A percentile compares a stretch with the other conserved stretches of the same genome.
Conservation (phyloP, 441 rosid species). For the Arabidopsis lyrata region DNA sequence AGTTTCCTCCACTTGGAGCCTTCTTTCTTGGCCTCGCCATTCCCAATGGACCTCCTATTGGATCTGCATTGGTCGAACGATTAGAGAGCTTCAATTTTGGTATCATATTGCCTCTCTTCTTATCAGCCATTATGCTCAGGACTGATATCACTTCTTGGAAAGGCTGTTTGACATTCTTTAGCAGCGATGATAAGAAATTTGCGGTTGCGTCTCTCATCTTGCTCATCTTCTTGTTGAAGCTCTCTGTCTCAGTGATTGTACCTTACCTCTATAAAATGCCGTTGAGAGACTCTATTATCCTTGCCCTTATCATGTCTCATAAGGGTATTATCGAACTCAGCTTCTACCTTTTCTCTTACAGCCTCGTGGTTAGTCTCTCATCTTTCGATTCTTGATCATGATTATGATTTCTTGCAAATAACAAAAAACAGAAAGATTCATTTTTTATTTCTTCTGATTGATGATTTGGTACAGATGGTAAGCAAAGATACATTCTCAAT, state of each 20-base stretch:
- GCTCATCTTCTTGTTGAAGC: conserved; percentile 35
- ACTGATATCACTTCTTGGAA: conserved; percentile 14
- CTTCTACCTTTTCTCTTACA: conserved; percentile 25
- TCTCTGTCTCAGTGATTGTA: conserved; percentile 33
- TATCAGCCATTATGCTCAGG: conserved; percentile 36
- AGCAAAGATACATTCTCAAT: conserved; percentile 11
- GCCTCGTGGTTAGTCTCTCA: conserved; percentile 17
- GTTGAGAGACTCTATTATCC: conserved; percentile 46
- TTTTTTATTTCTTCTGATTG: not conserved
- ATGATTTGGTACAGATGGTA: conserved; percentile 5
- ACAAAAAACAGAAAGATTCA: not conserved
- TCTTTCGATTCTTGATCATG: conserved; percentile 9
- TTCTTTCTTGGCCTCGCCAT: conserved; percentile 54
- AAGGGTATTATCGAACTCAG: conserved; percentile 56
- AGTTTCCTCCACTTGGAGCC: conserved; percentile 45
- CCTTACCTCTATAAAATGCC: conserved; percentile 52
- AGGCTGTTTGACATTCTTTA: conserved; percentile 14
- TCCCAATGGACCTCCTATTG: conserved; percentile 68
- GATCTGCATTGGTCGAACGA: conserved; percentile 55
- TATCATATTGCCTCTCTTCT: conserved; percentile 39
- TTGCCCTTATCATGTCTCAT: conserved; percentile 50
- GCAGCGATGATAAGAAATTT: not conserved
- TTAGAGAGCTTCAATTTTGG: conserved; percentile 43
- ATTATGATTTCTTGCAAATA: not conserved
- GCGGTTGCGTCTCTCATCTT: conserved; percentile 13